phyloP scores from a whole-genome alignment of 805 yeast species.

The Yamadazyma endophytica region DNA sequence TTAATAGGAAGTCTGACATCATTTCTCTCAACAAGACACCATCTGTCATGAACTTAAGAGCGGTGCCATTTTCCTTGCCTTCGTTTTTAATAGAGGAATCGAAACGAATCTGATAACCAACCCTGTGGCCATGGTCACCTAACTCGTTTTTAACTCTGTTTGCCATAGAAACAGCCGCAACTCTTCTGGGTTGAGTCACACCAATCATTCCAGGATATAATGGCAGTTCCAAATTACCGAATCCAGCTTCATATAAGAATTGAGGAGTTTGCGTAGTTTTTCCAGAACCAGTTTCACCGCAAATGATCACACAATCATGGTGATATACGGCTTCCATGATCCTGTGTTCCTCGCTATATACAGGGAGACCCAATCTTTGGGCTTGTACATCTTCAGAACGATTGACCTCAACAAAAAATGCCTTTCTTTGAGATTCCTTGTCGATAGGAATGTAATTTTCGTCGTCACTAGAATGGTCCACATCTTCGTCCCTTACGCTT shows the following conservation, averaged over 20 bases:
- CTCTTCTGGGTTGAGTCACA: conserved; percentile 92
- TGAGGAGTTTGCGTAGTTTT: conserved; percentile 98
- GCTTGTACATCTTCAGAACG: conserved; percentile 65
- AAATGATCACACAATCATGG: conserved; percentile 82
- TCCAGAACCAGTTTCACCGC: conserved; percentile 99
- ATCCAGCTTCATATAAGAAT: conserved; percentile 89
- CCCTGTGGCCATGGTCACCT: conserved; percentile 66
- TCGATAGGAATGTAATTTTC: conserved; percentile 58
- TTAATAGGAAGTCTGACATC: conserved; percentile 79
- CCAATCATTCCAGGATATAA: conserved; percentile 87
- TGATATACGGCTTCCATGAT: conserved; percentile 96
- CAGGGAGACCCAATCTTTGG: conserved; percentile 74
- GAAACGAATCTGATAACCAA: conserved; percentile 80
- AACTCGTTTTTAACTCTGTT: conserved; percentile 72
- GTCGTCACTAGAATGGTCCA: conserved; percentile 64
- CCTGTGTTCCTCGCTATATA: conserved; percentile 81
- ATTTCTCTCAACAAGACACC: conserved; percentile 91
- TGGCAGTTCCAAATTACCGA: conserved; percentile 60
- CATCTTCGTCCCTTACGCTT: conserved; percentile 63
- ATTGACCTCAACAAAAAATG: conserved; percentile 63
- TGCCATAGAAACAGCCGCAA: conserved; percentile 91
- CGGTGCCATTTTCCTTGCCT: conserved; percentile 47
- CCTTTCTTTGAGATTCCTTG: conserved; percentile 49
- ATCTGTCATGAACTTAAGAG: conserved; percentile 87
- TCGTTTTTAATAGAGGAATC: conserved; percentile 61